These are phyloP conservation scores for Pichia sp. DNA, from an alignment of 1,139 yeast species.

Conservation along the genomic window DNA sequence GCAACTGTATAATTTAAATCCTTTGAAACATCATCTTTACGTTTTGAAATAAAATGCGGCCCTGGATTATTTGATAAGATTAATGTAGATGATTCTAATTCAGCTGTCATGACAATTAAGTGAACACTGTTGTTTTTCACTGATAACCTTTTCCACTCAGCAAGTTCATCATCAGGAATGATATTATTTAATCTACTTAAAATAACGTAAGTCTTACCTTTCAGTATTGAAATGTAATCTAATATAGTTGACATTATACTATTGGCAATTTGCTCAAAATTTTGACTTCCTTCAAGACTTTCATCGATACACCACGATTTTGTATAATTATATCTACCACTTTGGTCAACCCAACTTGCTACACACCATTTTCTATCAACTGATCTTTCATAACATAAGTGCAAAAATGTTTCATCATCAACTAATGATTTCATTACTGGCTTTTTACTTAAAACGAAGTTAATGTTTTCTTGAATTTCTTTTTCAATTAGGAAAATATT, in stretches of 20 bases:
- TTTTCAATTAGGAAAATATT: slow-evolving; percentile 40
- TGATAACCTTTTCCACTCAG: slow-evolving; percentile 70
- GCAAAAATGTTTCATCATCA: slow-evolving; percentile 71
- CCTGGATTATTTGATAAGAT: slow-evolving; percentile 34
- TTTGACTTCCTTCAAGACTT: slow-evolving; percentile 15
- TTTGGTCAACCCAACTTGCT: slow-evolving; percentile 87
- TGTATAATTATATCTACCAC: slow-evolving; percentile 56
- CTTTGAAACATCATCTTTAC: slow-evolving; percentile 15
- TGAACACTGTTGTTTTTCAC: slow-evolving; percentile 55
- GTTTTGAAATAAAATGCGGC: slow-evolving; percentile 3
- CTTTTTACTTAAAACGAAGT: slow-evolving; percentile 44
- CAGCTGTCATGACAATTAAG: slow-evolving; percentile 68
- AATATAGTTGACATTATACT: slow-evolving; percentile 54
- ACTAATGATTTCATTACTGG: slow-evolving; percentile 31
- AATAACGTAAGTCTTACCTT: slow-evolving; percentile 56
- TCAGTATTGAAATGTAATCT: slow-evolving; percentile 30
- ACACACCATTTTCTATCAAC: slow-evolving; percentile 77
- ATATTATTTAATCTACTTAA: slow-evolving; percentile 64
- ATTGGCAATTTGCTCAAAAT: slow-evolving; percentile 47
- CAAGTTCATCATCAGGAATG: slow-evolving; percentile 71
- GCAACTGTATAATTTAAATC: slow-evolving; percentile 23
- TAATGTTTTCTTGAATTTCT: slow-evolving; percentile 42
- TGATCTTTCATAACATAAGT: slow-evolving; percentile 79
- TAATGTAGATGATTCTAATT: slow-evolving; percentile 56
- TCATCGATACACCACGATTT: slow-evolving; percentile 60